Evolutionary conservation across 305 asterid species (phyloP).

Genomic region (Salvia sclarea): DNA sequence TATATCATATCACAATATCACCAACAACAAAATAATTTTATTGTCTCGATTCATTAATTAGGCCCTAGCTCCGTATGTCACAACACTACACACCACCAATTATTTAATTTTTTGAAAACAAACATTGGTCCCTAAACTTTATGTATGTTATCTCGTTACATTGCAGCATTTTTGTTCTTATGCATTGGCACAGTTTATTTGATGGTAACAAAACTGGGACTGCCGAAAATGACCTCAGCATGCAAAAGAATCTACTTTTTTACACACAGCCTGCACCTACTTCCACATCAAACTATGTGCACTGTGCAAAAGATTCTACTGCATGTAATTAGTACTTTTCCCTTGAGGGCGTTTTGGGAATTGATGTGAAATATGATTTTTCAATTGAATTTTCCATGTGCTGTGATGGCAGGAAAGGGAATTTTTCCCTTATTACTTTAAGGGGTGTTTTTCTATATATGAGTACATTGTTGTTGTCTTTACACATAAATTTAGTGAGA

Average conservation of each 20-base stretch:
- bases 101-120: slow-evolving; percentile 7
- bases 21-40: slow-evolving; percentile 16
- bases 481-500: slow-evolving; percentile 10
- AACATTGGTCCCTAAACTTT: slow-evolving; percentile 25
- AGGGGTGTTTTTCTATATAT: slow-evolving; percentile 22
- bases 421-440: slow-evolving; percentile 24
- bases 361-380: neutral
- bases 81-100: slow-evolving; percentile 21
- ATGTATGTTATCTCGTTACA: neutral
- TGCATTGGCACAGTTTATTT: slow-evolving; percentile 10
- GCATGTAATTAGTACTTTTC: slow-evolving; percentile 20
- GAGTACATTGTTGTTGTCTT: slow-evolving; percentile 22
- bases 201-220: slow-evolving; percentile 45
- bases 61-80: slow-evolving; percentile 21
- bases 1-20: no score
- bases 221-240: slow-evolving; percentile 72
- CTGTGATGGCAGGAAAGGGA: slow-evolving; percentile 34
- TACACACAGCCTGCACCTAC: slow-evolving; percentile 37
- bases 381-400: slow-evolving; percentile 29
- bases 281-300: slow-evolving; percentile 40
- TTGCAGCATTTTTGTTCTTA: slow-evolving; percentile 6
- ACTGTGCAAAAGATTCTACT: slow-evolving; percentile 46
- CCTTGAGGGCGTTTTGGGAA: slow-evolving; percentile 37
- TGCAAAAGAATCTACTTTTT: slow-evolving; percentile 70
- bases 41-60: slow-evolving; percentile 33